Base-by-base conservation (phyloP, 2,329 filamentous ascomycete species). In the Elsinoe necatrix region DNA sequence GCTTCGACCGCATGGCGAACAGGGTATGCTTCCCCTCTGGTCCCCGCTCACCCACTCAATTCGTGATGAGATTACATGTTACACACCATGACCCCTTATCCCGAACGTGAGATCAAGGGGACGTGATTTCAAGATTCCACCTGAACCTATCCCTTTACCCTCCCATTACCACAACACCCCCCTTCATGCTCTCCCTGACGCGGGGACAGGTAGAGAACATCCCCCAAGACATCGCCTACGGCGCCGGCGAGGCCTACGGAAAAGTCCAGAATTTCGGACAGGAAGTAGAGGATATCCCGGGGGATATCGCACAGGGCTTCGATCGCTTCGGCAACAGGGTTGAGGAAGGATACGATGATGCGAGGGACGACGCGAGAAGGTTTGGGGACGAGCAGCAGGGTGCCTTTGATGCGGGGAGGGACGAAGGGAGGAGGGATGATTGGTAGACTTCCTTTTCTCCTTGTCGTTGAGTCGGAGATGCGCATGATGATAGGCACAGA, bases 251-350 rank as follows among this genome's bases (percentile, higher is more conserved):
- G 25, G 68, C 69, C 55, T 73, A 74, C 3, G 75, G 73, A 4
- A 66, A 67, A 42, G 72, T 75, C 4, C 73, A 76, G 63, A 58
- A 67, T 31, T 75, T 73, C 58, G 73, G 67, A 0, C 72, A 75
- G 58, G 63, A 72, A 43, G 63, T 75, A 4, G 68, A 68, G 29
- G 57, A 68, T 59, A 27, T 56, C 18, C 67, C 67, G 16, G 57
- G 65, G 50, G 65, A 65, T 51, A 61, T 69, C 2, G 66, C 67
- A 60, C 59, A 65, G n/a, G 61, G 64, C 34, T 65, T 68, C 41
- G 68, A 69, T 56, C 59, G 64, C 12, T 68, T 69, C 55, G 67
- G 69, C 27, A 60, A 71, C 18, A 58, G 65, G 11, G 61, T 76
- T 16, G 71, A 71, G 37, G 61, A 73, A 64, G 67, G 72, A 12